These are phyloP conservation scores for Carex cristatella DNA, from an alignment of 176 grass and related monocot species.

Conservation along the genomic window DNA sequence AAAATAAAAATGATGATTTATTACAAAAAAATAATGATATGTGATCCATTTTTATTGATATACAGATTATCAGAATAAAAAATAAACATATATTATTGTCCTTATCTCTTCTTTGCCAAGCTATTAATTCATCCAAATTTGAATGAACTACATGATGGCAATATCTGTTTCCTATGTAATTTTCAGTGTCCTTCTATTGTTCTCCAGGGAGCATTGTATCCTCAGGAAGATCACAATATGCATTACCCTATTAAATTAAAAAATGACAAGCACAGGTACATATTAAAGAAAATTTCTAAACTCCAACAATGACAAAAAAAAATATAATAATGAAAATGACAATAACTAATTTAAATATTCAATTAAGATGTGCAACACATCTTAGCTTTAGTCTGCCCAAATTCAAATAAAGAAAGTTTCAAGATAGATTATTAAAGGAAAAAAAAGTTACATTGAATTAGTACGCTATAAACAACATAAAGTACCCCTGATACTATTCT, in stretches of 20 bases:
- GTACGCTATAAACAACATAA: no score
- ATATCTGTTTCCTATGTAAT: background rate
- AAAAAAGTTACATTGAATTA: no score
- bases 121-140: background rate
- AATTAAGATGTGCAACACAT: background rate
- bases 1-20: background rate
- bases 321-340: slow-evolving; percentile 1
- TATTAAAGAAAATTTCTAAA: background rate
- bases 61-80: background rate
- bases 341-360: background rate
- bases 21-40: background rate
- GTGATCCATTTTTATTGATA: background rate
- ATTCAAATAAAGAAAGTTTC: no score
- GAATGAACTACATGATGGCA: background rate
- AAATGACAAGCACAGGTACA: background rate
- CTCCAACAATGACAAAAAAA: background rate
- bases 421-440: no score
- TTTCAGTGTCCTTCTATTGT: slow-evolving; percentile 22
- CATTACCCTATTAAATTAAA: slow-evolving; percentile 44
- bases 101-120: background rate
- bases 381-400: no score
- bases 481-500: no score
- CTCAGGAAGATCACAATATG: slow-evolving; percentile 68
- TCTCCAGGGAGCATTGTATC: slow-evolving; percentile 92
- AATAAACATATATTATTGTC: background rate